Evolutionary conservation across 306 rosid species (phyloP).

Genomic region (Prunus armeniaca): DNA sequence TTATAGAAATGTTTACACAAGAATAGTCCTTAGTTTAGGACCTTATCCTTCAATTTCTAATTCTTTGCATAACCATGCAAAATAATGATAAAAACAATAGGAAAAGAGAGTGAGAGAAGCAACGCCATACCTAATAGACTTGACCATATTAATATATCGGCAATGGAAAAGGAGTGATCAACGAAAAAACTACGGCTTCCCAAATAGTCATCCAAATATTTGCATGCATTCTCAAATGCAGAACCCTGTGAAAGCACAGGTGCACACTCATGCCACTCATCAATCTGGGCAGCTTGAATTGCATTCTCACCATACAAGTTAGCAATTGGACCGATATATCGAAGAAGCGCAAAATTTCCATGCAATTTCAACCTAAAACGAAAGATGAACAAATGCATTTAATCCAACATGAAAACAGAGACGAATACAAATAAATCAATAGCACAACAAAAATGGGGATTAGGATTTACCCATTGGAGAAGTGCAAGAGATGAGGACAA

Average conservation of each 20-base stretch:
- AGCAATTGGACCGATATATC: conserved; percentile 58
- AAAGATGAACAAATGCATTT: neutral
- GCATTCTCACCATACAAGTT: conserved; percentile 66
- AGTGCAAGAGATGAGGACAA: conserved; percentile 46
- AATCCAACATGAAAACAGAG: neutral
- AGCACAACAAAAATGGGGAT: neutral
- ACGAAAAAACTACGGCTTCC: conserved; percentile 59
- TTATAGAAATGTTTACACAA: neutral
- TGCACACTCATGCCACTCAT: conserved; percentile 76
- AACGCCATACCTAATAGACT: conserved; percentile 65
- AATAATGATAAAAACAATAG: neutral
- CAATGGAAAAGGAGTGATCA: conserved; percentile 58
- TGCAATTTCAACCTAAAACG: conserved; percentile 54
- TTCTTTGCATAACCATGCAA: neutral
- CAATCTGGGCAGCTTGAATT: conserved; percentile 62
- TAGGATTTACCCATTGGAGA: conserved; percentile 58
- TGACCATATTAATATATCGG: conserved; percentile 85
- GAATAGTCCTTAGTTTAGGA: neutral
- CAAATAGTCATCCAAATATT: conserved; percentile 62
- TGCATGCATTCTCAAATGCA: conserved; percentile 81
- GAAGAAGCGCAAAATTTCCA: conserved; percentile 63
- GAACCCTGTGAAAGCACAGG: conserved; percentile 67
- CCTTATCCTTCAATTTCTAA: neutral
- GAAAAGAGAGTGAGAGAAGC: neutral
- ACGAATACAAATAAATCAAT: neutral